phyloP scores from a whole-genome alignment of 495 filamentous ascomycete species.

The Aspergillus affinis region DNA sequence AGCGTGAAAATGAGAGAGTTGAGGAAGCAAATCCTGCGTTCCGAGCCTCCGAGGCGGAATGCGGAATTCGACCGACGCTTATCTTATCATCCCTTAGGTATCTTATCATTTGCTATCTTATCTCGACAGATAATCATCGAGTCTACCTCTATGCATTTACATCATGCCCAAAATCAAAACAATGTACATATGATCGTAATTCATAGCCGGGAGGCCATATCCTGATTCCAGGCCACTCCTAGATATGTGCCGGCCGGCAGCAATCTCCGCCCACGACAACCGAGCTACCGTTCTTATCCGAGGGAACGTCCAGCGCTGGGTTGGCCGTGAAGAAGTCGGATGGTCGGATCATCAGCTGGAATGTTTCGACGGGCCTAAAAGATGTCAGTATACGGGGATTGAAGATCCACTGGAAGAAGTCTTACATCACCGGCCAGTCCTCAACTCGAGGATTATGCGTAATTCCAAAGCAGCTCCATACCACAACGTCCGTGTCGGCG shows the following conservation, averaged over 20 bases:
- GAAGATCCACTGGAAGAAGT: neutral
- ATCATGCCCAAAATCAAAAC: neutral
- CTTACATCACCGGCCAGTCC: conserved; percentile 69
- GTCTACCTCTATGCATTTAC: neutral
- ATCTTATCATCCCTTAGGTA: neutral
- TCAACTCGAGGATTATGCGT: conserved; percentile 64
- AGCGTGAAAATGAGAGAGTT: no score
- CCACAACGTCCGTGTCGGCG: conserved; percentile 48
- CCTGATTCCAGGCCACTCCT: neutral
- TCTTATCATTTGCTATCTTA: no score
- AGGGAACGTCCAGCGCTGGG: conserved; percentile 72
- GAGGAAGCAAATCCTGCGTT: neutral
- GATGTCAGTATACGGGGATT: conserved; percentile 11
- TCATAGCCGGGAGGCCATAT: neutral
- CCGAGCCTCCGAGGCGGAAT: neutral
- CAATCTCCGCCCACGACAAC: conserved; percentile 38
- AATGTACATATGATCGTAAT: neutral
- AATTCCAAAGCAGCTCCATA: conserved; percentile 59
- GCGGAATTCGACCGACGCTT: neutral
- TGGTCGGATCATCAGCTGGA: conserved; percentile 67
- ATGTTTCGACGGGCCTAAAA: conserved; percentile 53
- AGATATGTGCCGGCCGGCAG: conserved; percentile 38
- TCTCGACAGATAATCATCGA: neutral
- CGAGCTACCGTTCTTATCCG: conserved; percentile 52
- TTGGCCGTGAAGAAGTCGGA: conserved; percentile 76